Evolutionary conservation across 768 basidiomycete species (phyloP).

Genomic region (Pisolithus tinctorius): DNA sequence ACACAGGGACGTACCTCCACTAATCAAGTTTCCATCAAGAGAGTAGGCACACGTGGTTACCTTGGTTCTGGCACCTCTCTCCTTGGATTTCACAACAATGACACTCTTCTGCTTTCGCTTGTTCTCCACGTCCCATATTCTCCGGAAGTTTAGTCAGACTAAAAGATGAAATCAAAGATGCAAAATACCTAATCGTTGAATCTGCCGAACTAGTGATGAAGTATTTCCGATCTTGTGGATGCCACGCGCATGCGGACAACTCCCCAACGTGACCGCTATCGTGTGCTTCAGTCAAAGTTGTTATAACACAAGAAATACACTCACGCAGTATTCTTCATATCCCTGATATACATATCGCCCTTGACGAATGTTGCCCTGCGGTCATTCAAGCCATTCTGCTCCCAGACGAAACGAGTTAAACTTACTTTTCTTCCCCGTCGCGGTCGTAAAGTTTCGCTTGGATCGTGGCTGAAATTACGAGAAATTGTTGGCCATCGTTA

Average conservation of each 20-base stretch:
- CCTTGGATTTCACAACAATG: conserved; percentile 95
- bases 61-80: conserved; percentile 89
- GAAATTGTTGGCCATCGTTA: conserved; percentile 76
- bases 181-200: conserved; percentile 81
- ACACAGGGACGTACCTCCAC: conserved; percentile 58
- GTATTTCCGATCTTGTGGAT: conserved; percentile 74
- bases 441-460: conserved; percentile 87
- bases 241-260: conserved; percentile 85
- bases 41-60: conserved; percentile 85
- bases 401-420: conserved; percentile 17
- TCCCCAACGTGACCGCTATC: conserved; percentile 91
- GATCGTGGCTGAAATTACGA: conserved; percentile 82
- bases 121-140: conserved; percentile 93
- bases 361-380: conserved; percentile 75
- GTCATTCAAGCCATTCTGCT: conserved; percentile 44
- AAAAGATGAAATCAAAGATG: neutral
- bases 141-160: conserved; percentile 23
- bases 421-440: conserved; percentile 90
- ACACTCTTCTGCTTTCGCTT: conserved; percentile 92
- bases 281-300: conserved; percentile 3
- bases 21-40: conserved; percentile 82
- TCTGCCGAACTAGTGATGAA: conserved; percentile 96
- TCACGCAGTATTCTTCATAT: conserved; percentile 98
- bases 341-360: conserved; percentile 96
- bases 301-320: conserved; percentile 26